Evolutionary conservation across 305 asterid species (phyloP).

Genomic region (Plantago coronopus): DNA sequence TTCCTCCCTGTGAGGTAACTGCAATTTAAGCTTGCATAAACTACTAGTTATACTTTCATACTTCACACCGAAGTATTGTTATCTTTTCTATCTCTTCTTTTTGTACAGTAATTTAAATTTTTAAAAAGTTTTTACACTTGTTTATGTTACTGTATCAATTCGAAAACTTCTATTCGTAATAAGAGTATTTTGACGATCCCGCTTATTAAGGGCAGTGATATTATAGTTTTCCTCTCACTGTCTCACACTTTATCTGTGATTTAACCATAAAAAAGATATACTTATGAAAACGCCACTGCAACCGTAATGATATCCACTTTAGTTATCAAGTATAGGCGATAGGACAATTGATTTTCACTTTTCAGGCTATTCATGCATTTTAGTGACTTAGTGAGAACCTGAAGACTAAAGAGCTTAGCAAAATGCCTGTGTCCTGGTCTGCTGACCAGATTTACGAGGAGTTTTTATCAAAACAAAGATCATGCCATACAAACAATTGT

Average conservation of each 20-base stretch:
- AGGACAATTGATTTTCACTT: neutral
- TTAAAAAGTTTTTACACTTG: too few species aligned
- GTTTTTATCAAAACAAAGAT: too few species aligned
- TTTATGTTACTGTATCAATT: neutral
- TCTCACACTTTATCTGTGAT: slow-evolving; percentile 16
- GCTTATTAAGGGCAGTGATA: neutral
- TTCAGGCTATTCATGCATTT: neutral
- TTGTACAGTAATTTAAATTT: too few species aligned
- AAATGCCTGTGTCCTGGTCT: neutral
- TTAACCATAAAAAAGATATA: neutral
- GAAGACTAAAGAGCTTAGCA: slow-evolving; percentile 6
- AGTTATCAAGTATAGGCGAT: neutral
- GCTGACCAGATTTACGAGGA: neutral
- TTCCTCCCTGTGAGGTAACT: slow-evolving; percentile 52
- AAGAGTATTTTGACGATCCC: neutral
- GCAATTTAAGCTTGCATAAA: slow-evolving; percentile 19
- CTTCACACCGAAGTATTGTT: slow-evolving; percentile 12
- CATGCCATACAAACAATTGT: neutral
- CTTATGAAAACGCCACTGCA: neutral
- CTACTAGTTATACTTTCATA: slow-evolving; percentile 9
- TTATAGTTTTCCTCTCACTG: slow-evolving; percentile 9
- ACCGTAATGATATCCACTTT: slow-evolving; percentile 8
- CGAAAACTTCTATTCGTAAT: neutral
- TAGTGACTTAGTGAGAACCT: neutral
- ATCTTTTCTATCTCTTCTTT: too few species aligned